Evolutionary conservation across 371 early-diverging fungal genomes (phyloP), one percentile per base, ranked within the genome.

Genomic region (Apophysomyces elegans): DNA sequence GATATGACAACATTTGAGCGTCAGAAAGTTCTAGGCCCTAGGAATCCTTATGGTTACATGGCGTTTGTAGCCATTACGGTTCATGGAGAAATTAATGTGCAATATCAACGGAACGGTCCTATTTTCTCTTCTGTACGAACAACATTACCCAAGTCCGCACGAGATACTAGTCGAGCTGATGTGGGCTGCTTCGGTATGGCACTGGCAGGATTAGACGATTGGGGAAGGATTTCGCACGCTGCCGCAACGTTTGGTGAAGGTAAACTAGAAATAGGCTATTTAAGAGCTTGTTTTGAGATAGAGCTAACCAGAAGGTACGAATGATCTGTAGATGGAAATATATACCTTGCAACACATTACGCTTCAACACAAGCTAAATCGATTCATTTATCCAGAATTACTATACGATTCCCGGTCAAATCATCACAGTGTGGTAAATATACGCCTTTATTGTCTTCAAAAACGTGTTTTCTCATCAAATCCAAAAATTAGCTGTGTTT

Each of bases 141-240:
- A 32, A 68, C 64, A 9, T 58, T 83, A 46, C 80, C 79, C 21
- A 68, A 69, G 11, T 71, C 73, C 16, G 76, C 71, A 0, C 59
- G 71, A 43, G 76, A 72, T 16, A 67, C 63, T 6, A 69, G 65
- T 46, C 65, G 70, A 38, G 69, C 70, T 14, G 75, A 76, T 62
- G 64, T 70, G 2, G 76, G 80, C 14, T 79, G 78, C 37, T 82
- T 64, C 61, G 76, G 73, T 12, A 77, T 76, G 78, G 68, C 63
- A 5, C 47, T 78, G 50, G 71, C 73, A 9, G 76, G 74, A 8
- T 39, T 69, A 3, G 76, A 77, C 14, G 67, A 75, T 38, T 77
- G 83, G 78, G 67, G 75, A 38, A 62, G 77, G 21, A 80, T 83
- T 47, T 83, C 83, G 0, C 83, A 83, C 69, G 83, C 83, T 1